Percentiles rank a stretch among this genome's conserved stretches.
Evolutionary conservation across 768 basidiomycete species (phyloP).

Genomic region (Xanthoconium stramineum): DNA sequence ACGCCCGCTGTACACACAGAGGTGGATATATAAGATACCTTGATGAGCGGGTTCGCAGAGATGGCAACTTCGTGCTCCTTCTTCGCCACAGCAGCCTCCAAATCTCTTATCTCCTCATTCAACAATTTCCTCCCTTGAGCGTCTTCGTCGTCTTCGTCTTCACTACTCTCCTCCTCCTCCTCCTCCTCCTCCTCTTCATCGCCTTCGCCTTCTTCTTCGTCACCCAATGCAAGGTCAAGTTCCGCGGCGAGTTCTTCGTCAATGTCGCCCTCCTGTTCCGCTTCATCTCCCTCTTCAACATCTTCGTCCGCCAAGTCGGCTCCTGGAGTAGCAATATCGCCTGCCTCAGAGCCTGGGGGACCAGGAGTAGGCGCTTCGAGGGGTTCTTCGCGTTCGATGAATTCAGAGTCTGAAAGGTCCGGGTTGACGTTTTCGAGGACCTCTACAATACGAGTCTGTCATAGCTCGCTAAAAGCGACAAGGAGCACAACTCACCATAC

Average conservation of each 20-base stretch:
- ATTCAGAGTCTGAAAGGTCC: slow-evolving; percentile 86
- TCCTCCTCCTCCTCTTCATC: slow-evolving; percentile 65
- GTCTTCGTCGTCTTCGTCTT: slow-evolving; percentile 82
- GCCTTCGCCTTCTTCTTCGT: slow-evolving; percentile 60
- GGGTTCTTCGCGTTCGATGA: slow-evolving; percentile 62
- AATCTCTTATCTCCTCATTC: slow-evolving; percentile 85
- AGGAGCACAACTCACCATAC: slow-evolving; percentile 51
- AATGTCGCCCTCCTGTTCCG: slow-evolving; percentile 73
- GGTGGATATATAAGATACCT: slow-evolving; percentile 41
- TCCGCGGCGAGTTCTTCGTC: slow-evolving; percentile 89
- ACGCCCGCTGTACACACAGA: neutral
- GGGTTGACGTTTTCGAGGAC: slow-evolving; percentile 89
- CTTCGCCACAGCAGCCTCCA: slow-evolving; percentile 84
- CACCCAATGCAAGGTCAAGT: slow-evolving; percentile 76
- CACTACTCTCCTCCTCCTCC: slow-evolving; percentile 46
- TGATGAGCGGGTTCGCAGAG: slow-evolving; percentile 84
- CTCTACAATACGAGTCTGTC: slow-evolving; percentile 41
- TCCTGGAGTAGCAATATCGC: slow-evolving; percentile 59
- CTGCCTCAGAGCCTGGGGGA: slow-evolving; percentile 61
- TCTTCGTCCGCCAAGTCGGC: slow-evolving; percentile 52
- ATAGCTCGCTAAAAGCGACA: neutral
- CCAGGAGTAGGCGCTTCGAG: slow-evolving; percentile 69
- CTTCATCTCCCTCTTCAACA: slow-evolving; percentile 56
- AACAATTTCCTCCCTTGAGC: slow-evolving; percentile 74
- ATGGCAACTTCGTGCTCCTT: slow-evolving; percentile 80